Evolutionary conservation across 1,139 yeast genomes (phyloP), one percentile per base, ranked within the genome.

Genomic region (Taphrina deformans): DNA sequence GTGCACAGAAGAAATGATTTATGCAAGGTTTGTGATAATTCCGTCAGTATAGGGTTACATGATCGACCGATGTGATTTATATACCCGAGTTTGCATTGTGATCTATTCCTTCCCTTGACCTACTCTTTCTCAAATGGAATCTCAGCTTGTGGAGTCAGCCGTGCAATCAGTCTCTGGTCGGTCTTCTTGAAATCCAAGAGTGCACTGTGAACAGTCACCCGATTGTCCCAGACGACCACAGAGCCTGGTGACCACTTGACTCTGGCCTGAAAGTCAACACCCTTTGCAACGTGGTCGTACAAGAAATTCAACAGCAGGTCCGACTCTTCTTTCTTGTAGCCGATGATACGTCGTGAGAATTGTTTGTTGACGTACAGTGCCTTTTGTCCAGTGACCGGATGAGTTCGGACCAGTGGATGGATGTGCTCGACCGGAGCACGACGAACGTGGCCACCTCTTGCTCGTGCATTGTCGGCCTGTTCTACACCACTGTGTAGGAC

Each of bases 161-260:
- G 66, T 66, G 72, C 74, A 35, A 74, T 73, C 67, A 73, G 75
- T 21, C 76, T 69, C 74, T 89, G 80, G 38, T 80, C 75, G 33
- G 78, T 79, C 24, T 80, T 81, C 31, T 79, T 83, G 86, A 87
- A 85, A 74, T 86, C 90, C 65, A 83, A 77, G 52, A 83, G 77
- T 9, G 89, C 89, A 33, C 87, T 78, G 73, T 87, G 91, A 51
- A 81, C 76, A 35, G 84, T 83, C 71, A 86, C 78, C 75, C 91
- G 80, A 76, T 86, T 86, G 71, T 87, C 91, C 88, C 90, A 84
- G 59, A 83, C 79, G 23, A 82, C 85, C 51, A 84, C 84, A 27
- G 86, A 77, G 44, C 79, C 80, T 60, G 82, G 82, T 71, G 83
- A 85, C 85, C 86, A 84, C 69, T 76, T 79, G 21, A 83, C 85